Conservation (phyloP, 208 protist genomes). For the Tritrichomonas musculus region DNA sequence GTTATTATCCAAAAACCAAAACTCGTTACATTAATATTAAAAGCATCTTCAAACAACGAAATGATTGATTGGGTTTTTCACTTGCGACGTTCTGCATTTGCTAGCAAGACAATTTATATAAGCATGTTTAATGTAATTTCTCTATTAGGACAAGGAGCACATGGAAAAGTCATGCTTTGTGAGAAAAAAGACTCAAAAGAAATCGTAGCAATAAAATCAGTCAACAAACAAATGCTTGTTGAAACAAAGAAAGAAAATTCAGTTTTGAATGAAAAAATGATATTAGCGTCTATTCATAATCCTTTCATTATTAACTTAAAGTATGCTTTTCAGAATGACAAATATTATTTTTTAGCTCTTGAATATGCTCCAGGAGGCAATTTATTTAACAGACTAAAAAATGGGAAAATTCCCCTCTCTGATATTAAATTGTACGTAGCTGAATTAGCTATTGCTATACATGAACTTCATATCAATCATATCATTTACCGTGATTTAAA, state of each 20-base stretch:
- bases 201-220: slow-evolving; percentile 61
- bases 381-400: slow-evolving; percentile 62
- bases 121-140: slow-evolving; percentile 60
- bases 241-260: not conserved
- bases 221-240: slow-evolving; percentile 46
- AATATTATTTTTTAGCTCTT: slow-evolving; percentile 59
- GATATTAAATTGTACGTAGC: slow-evolving; percentile 54
- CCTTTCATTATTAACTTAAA: slow-evolving; percentile 58
- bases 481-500: slow-evolving; percentile 60
- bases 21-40: too few species aligned
- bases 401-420: slow-evolving; percentile 49
- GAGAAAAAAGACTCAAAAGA: slow-evolving; percentile 53
- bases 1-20: too few species aligned
- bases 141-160: slow-evolving; percentile 60
- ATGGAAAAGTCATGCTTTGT: slow-evolving; percentile 56
- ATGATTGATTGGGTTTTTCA: not conserved
- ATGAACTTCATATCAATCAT: slow-evolving; percentile 52
- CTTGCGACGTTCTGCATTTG: not conserved
- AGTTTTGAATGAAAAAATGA: slow-evolving; percentile 51
- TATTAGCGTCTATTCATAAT: slow-evolving; percentile 51
- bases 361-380: slow-evolving; percentile 62
- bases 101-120: not conserved
- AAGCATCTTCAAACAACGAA: not conserved
- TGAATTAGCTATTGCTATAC: slow-evolving; percentile 57
- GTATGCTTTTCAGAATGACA: slow-evolving; percentile 57